phyloP scores from a whole-genome alignment of 495 filamentous ascomycete species.

The Xylaria longipes region DNA sequence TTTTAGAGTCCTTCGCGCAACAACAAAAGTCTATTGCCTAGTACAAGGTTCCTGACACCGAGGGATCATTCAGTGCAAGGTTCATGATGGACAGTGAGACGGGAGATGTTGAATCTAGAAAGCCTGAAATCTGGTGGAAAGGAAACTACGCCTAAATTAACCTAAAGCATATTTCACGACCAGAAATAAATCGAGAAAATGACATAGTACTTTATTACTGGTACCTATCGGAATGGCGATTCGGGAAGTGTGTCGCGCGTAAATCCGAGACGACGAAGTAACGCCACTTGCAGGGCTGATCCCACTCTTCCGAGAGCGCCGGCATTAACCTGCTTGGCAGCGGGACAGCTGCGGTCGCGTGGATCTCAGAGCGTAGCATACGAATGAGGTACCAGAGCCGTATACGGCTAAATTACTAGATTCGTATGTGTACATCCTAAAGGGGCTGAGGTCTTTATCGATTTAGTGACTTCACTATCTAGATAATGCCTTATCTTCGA shows the following conservation, averaged over 20 bases:
- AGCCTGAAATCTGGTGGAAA: background rate
- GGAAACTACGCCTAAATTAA: background rate
- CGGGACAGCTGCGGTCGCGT: background rate
- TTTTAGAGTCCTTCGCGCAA: no score
- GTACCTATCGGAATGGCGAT: background rate
- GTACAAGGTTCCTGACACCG: no score
- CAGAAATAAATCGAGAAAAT: background rate
- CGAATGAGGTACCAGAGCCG: background rate
- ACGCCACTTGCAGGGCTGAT: slow-evolving; percentile 23
- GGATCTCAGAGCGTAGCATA: slow-evolving; percentile 14
- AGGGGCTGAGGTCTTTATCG: slow-evolving; percentile 4
- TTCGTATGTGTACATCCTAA: background rate
- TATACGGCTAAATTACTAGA: background rate
- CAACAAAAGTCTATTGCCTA: no score
- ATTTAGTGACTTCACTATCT: background rate
- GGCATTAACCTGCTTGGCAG: slow-evolving; percentile 18
- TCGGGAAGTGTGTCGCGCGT: slow-evolving; percentile 9
- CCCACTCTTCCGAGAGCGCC: slow-evolving; percentile 21
- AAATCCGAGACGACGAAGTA: slow-evolving; percentile 9
- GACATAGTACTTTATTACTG: background rate
- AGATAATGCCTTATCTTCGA: background rate
- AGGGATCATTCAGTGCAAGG: background rate
- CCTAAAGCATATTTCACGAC: background rate
- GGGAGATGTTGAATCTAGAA: background rate
- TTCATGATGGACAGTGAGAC: background rate